A percentile compares a stretch with the other conserved stretches of the same genome.
These are phyloP conservation scores for Peronospora farinosa DNA, from an alignment of 352 stramenopile species.

Conservation along the genomic window DNA sequence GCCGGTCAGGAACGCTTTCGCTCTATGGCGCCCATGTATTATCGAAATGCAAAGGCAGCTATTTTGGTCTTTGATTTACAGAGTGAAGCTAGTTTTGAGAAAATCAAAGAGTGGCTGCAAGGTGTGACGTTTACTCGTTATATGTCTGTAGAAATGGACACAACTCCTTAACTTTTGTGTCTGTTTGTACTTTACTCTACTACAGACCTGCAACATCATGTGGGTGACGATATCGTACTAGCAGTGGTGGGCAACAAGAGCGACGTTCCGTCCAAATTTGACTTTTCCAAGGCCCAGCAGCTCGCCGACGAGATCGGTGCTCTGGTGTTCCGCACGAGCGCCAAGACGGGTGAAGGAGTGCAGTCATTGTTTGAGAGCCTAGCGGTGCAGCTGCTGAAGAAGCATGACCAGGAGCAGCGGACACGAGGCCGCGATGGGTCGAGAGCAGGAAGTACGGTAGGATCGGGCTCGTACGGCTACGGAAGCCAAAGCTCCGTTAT, in stretches of 20 bases:
- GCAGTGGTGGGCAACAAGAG: slow-evolving; percentile 83
- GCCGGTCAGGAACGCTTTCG: slow-evolving; percentile 54
- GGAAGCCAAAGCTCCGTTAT: slow-evolving; percentile 33
- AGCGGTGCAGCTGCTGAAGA: slow-evolving; percentile 64
- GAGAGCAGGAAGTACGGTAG: slow-evolving; percentile 22
- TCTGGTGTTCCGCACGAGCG: slow-evolving; percentile 75
- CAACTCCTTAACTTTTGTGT: background rate
- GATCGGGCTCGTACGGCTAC: slow-evolving; percentile 25
- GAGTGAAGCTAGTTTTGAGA: slow-evolving; percentile 72
- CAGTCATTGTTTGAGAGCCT: slow-evolving; percentile 70
- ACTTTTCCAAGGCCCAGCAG: slow-evolving; percentile 62
- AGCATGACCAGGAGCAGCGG: slow-evolving; percentile 60
- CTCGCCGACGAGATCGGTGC: slow-evolving; percentile 77
- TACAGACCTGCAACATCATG: slow-evolving; percentile 69
- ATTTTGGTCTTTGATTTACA: slow-evolving; percentile 85
- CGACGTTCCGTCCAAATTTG: slow-evolving; percentile 55
- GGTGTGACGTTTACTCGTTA: slow-evolving; percentile 19
- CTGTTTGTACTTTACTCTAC: background rate
- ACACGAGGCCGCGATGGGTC: slow-evolving; percentile 43
- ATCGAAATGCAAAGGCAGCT: slow-evolving; percentile 82
- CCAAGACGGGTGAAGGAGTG: slow-evolving; percentile 76
- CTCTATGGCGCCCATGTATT: slow-evolving; percentile 88
- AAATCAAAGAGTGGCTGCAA: slow-evolving; percentile 84
- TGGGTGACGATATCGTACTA: slow-evolving; percentile 74
- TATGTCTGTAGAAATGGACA: background rate